Base-by-base conservation (phyloP, 1,284 basidiomycete species). In the Sanghuangporus weigelae region DNA sequence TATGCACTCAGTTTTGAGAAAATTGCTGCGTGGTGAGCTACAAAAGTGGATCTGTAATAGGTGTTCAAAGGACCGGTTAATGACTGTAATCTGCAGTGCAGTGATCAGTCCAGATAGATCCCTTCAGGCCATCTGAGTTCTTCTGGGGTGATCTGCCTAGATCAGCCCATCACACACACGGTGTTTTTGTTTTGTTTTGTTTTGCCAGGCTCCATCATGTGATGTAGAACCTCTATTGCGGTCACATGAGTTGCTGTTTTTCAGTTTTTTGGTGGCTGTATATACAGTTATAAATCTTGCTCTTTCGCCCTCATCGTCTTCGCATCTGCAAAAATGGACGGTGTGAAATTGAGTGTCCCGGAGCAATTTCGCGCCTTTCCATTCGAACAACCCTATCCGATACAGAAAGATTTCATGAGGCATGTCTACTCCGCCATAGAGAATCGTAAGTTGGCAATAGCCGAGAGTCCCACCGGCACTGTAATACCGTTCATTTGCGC, bases 321-420 rank as follows among this genome's bases (percentile, higher is more conserved):
- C 16, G 7, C 44, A 19, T 2, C 7, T n/a, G 44, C 10, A n/a
- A 21, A 19, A 11, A 46, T 14, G 44, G 21, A 51, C 14, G 53
- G 19, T 3, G 38, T 54, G 16, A 26, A 16, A 14, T 49, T 59
- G 2, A 74, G 82, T 0, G 89, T 88, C 0, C 93, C 93, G 0
- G 71, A 75, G 0, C 68, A 71, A 0, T 96, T 95, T 70, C 77
- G 84, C 12, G 83, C 84, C 0, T 96, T 97, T 72, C 94, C 94
- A 0, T 96, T 89, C 71, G 76, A 84, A 7, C 78, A 81, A 2
- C 96, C 96, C 0, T 98, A 99, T 75, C 74, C 80, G 16, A 97
- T 97, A 67, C 96, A 99, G 74, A 78, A 85, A 1, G 85, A 93
- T 46, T 83, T 98, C 40, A 98, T 98, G 96, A 84, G 79, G 12